phyloP scores from a whole-genome alignment of 768 basidiomycete species.

The Lyophyllum shimeji region DNA sequence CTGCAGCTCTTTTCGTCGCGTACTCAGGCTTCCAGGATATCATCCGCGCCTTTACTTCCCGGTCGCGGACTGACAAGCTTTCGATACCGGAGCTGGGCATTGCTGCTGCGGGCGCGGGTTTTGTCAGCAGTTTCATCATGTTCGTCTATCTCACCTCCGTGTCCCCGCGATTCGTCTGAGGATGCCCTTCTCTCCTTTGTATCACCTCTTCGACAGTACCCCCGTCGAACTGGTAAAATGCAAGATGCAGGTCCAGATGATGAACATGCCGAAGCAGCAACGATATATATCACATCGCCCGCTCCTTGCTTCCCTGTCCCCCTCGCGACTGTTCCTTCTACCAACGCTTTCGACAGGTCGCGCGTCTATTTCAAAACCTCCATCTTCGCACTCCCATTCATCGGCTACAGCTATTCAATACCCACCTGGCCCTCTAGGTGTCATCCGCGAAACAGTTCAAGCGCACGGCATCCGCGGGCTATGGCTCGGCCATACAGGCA shows the following conservation, averaged over 20 bases:
- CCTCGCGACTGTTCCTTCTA: constrained; percentile 4
- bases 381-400: constrained; percentile 9
- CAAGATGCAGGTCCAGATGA: constrained; percentile 92
- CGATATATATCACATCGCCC: constrained; percentile 9
- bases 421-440: constrained; percentile 68
- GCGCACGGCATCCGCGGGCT: constrained; percentile 64
- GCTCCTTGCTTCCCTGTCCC: neutral
- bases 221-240: constrained; percentile 90
- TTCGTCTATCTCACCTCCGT: constrained; percentile 36
- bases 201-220: constrained; percentile 45
- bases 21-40: constrained; percentile 77
- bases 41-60: constrained; percentile 44
- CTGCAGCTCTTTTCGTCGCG: constrained; percentile 84
- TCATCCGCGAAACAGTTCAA: constrained; percentile 59
- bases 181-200: neutral
- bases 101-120: constrained; percentile 87
- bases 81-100: constrained; percentile 69
- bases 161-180: neutral
- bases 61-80: constrained; percentile 42
- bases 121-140: constrained; percentile 86
- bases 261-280: constrained; percentile 29
- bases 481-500: constrained; percentile 87
- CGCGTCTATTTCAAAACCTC: neutral
- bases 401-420: constrained; percentile 19
- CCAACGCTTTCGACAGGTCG: constrained; percentile 6